Evolutionary conservation across 768 basidiomycete species (phyloP).

Genomic region (Peribolospora baueri): DNA sequence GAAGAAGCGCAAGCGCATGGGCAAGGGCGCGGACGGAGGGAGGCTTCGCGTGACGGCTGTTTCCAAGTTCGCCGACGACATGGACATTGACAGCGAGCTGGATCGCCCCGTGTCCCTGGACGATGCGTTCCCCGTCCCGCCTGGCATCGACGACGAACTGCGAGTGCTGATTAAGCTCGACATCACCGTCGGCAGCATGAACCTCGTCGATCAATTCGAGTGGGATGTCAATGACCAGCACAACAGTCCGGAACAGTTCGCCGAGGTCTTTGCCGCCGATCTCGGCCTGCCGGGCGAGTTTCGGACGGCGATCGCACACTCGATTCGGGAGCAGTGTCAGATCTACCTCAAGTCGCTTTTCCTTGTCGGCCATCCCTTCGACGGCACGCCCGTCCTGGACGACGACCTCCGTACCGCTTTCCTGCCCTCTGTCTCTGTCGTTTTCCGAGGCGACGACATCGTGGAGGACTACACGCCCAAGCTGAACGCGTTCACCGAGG

Average conservation of each 20-base stretch:
- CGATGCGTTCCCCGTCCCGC: not conserved
- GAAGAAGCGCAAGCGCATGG: conserved; percentile 20
- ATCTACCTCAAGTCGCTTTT: conserved; percentile 76
- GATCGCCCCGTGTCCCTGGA: too few relatives aligned
- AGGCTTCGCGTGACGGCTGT: not conserved
- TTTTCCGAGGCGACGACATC: conserved; percentile 45
- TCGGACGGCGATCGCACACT: conserved; percentile 84
- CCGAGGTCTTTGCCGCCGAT: conserved; percentile 60
- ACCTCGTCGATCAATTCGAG: conserved; percentile 88
- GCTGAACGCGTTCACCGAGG: conserved; percentile 69
- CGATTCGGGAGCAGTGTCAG: conserved; percentile 83
- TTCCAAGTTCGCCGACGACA: too few relatives aligned
- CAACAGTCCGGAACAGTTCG: conserved; percentile 77
- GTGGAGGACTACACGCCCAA: conserved; percentile 59
- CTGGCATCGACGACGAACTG: conserved; percentile 49
- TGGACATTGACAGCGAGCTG: too few relatives aligned
- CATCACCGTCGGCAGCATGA: conserved; percentile 76
- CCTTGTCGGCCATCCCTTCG: conserved; percentile 64
- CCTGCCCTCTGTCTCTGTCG: conserved; percentile 44
- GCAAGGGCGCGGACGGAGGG: not conserved
- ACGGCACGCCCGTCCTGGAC: conserved; percentile 53
- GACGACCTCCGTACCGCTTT: conserved; percentile 79
- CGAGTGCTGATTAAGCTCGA: conserved; percentile 87
- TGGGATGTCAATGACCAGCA: conserved; percentile 72
- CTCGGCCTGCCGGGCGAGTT: conserved; percentile 81